A percentile compares a stretch with the other conserved stretches of the same genome.
Evolutionary conservation across 257 asterid species (phyloP).

Genomic region (Plantago elongata): DNA sequence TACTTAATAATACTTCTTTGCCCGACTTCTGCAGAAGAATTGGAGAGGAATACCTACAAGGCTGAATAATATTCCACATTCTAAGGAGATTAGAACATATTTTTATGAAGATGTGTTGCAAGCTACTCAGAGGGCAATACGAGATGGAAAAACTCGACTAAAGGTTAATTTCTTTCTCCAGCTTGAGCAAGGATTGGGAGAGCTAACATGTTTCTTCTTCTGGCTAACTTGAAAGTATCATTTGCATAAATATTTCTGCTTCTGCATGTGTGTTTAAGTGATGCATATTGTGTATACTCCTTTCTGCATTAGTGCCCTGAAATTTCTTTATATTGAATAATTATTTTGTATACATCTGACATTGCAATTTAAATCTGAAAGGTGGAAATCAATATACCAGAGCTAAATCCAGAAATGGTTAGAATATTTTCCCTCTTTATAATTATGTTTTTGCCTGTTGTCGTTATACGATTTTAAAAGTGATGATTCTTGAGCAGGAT

Average conservation of each 20-base stretch:
- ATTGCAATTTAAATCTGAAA: slow-evolving; percentile 29
- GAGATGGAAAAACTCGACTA: slow-evolving; percentile 76
- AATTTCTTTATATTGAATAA: slow-evolving; percentile 12
- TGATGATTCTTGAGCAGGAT: slow-evolving; percentile 67
- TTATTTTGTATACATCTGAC: slow-evolving; percentile 18
- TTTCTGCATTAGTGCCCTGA: slow-evolving; percentile 5
- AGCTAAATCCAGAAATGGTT: slow-evolving; percentile 96
- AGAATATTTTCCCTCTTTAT: slow-evolving; percentile 15
- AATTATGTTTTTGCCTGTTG: background rate
- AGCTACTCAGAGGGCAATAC: slow-evolving; percentile 75
- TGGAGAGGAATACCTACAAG: slow-evolving; percentile 98
- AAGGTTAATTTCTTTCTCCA: slow-evolving; percentile 44
- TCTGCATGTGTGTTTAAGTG: too few species aligned
- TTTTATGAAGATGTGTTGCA: slow-evolving; percentile 81
- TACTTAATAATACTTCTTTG: slow-evolving; percentile 18
- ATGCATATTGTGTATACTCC: background rate
- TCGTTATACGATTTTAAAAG: slow-evolving; percentile 22
- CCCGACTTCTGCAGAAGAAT: slow-evolving; percentile 42
- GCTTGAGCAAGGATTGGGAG: slow-evolving; percentile 10
- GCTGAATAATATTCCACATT: slow-evolving; percentile 91
- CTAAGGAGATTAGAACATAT: slow-evolving; percentile 88
- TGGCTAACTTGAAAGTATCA: background rate
- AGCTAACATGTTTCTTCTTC: too few species aligned
- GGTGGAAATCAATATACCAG: slow-evolving; percentile 94
- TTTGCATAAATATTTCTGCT: slow-evolving; percentile 5